Conservation (phyloP, 805 yeast species). For the Maudiozyma barnettii region DNA sequence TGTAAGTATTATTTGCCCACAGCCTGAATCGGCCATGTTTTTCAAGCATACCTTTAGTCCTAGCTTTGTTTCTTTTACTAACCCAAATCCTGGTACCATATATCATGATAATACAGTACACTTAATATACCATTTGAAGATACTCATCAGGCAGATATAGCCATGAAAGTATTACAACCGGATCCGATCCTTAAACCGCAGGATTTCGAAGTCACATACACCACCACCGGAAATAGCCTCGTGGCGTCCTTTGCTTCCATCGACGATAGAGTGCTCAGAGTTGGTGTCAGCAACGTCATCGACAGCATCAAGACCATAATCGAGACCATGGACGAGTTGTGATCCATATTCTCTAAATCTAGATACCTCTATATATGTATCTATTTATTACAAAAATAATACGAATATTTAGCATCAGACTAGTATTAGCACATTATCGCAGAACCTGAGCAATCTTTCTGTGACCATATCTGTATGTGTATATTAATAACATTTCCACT, state of each 20-base stretch:
- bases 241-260: constrained; percentile 45
- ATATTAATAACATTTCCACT: no score
- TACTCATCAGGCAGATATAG: constrained; percentile 51
- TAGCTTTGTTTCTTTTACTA: no score
- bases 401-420: no score
- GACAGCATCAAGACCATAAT: constrained; percentile 69
- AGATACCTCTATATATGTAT: no score
- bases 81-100: no score
- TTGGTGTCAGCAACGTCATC: constrained; percentile 71
- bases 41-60: no score
- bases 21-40: no score
- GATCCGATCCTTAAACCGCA: constrained; percentile 73
- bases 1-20: no score
- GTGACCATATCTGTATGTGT: no score
- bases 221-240: constrained; percentile 31
- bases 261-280: constrained; percentile 69
- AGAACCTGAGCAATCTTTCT: no score
- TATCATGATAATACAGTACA: constrained; percentile 19
- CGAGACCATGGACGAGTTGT: constrained; percentile 65
- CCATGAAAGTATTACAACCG: constrained; percentile 51
- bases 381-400: no score
- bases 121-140: constrained; percentile 57
- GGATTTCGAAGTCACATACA: constrained; percentile 47
- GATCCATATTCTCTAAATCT: neutral
- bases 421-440: no score